phyloP scores from a whole-genome alignment of 495 filamentous ascomycete genomes.

The Penicillium herquei region DNA sequence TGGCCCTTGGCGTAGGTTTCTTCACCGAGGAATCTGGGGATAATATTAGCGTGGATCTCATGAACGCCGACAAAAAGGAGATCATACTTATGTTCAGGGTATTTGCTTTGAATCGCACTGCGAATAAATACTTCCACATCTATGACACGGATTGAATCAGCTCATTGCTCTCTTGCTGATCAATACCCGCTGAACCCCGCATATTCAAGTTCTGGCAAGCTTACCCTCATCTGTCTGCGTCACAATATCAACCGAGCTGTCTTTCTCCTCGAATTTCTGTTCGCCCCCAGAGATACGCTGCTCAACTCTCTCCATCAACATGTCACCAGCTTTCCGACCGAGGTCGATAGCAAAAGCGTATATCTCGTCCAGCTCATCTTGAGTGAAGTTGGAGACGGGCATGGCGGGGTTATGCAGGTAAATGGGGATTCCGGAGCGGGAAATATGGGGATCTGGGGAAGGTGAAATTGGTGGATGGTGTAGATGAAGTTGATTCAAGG shows the following conservation, averaged over 20 bases:
- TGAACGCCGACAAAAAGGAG: not conserved
- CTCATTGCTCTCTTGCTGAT: constrained; percentile 19
- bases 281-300: constrained; percentile 34
- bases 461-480: not conserved
- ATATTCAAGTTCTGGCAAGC: constrained; percentile 2
- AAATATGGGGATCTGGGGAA: not conserved
- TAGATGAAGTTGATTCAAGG: not conserved
- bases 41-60: not conserved
- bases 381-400: constrained; percentile 21
- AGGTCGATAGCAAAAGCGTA: constrained; percentile 65
- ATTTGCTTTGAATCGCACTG: constrained; percentile 50
- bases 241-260: constrained; percentile 68
- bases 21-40: constrained; percentile 64
- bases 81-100: constrained; percentile 60
- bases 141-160: constrained; percentile 31
- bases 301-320: constrained; percentile 53
- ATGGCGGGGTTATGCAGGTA: constrained; percentile 8
- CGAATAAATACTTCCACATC: constrained; percentile 68
- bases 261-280: constrained; percentile 50
- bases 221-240: constrained; percentile 68
- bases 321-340: constrained; percentile 59
- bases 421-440: not conserved
- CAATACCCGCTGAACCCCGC: not conserved
- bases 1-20: constrained; percentile 62
- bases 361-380: constrained; percentile 55